Evolutionary conservation across 2,329 filamentous ascomycete genomes (phyloP), one percentile per base, ranked within the genome.

Genomic region (Diaporthe vexans): DNA sequence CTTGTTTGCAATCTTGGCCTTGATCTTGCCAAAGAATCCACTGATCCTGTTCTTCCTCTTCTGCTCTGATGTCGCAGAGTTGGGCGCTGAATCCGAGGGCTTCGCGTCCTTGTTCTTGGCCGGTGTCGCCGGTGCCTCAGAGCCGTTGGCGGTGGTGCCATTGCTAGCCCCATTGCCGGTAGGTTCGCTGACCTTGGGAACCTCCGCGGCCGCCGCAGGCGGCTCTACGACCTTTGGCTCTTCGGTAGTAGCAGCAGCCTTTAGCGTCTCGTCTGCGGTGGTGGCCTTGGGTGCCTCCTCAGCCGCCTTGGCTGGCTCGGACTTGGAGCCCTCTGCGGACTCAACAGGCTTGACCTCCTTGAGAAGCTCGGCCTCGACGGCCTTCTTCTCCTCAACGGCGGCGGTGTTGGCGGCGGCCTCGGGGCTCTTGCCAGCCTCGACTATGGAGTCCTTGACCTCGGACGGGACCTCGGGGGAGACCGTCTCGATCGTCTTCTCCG

Each of bases 321-420:
- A 76, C 43, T 78, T 77, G 26, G 77, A 65, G 48, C 76, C 65
- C 63, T 82, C 74, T 17, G 46, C 79, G 0, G 80, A 77, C 77
- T 85, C 79, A 71, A 81, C 80, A 70, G 83, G 81, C 81, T 88
- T 86, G 76, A 92, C 88, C 82, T 93, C 90, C 77, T 90, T 88
- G 63, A 95, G 86, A 11, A 97, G 87, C 84, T 97, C 93, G 35
- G 90, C 83, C 85, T 97, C 94, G 7, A 95, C 88, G 13, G 86
- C 88, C 81, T 90, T 91, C 89, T 97, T 97, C 78, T 95, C 94
- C 76, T 89, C 85, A 9, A 97, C 93, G 24, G 92, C 93, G 72
- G 88, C 87, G 1, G 90, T 86, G 82, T 91, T 93, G 72, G 89
- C 89, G 48, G 93, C 90, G 46, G 94, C 94, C 83, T 97, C 94